Conservation (phyloP, 306 rosid species). For the Sphenostylis stenocarpa region DNA sequence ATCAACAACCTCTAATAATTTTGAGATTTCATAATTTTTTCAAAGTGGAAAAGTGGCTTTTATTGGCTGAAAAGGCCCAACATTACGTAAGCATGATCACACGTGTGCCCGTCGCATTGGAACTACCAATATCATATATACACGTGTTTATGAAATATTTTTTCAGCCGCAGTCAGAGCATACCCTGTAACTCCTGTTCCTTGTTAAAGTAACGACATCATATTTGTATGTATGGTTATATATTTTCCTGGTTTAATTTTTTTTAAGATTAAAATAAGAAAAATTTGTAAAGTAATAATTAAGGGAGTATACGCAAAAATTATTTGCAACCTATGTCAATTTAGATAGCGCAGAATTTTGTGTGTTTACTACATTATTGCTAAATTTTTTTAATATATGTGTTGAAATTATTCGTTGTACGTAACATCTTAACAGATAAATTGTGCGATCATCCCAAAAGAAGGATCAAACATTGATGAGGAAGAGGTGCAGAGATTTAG, state of each 20-base stretch:
- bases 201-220: neutral
- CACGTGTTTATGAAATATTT: neutral
- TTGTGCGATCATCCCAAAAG: conserved; percentile 79
- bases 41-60: neutral
- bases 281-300: neutral
- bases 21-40: neutral
- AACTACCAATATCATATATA: no score
- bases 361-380: neutral
- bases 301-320: neutral
- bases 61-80: neutral
- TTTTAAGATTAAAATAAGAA: neutral
- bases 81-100: neutral
- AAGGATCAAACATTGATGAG: conserved; percentile 55
- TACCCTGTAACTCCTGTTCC: neutral
- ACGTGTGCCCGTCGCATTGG: neutral
- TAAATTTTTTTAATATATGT: neutral
- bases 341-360: neutral
- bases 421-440: conserved; percentile 54
- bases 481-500: conserved; percentile 62
- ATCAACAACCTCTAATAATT: neutral
- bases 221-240: neutral
- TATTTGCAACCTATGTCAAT: neutral
- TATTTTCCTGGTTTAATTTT: neutral
- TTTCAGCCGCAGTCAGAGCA: neutral
- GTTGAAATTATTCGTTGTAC: neutral